Conservation (phyloP, 2,329 filamentous ascomycete genomes). For the Exserohilum turcica region DNA sequence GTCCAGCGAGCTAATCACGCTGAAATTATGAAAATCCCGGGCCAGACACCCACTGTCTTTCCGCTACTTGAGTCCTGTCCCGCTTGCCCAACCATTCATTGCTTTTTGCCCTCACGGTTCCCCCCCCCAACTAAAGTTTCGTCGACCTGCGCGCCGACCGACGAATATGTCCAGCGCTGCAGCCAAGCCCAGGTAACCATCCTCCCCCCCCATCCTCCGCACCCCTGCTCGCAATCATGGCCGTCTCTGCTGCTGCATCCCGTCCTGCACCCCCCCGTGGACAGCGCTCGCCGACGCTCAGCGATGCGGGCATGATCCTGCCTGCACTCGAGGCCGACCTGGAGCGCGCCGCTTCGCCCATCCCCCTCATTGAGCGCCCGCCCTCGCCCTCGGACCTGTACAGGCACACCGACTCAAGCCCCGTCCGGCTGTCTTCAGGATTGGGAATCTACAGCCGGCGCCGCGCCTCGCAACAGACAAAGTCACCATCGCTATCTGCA, state of each 20-base stretch:
- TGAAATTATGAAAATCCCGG: constrained; percentile 23
- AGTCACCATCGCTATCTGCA: constrained; percentile 40
- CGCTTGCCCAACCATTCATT: constrained; percentile 9
- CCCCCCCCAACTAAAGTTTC: background rate
- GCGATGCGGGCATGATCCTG: constrained; percentile 93
- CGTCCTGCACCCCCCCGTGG: constrained; percentile 18
- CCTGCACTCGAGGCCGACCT: constrained; percentile 58
- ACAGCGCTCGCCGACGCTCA: constrained; percentile 75
- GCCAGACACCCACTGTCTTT: constrained; percentile 24
- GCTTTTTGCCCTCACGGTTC: constrained; percentile 1
- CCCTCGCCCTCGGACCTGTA: constrained; percentile 48
- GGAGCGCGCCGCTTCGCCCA: constrained; percentile 55
- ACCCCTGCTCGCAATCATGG: constrained; percentile 26
- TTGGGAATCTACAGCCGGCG: constrained; percentile 40
- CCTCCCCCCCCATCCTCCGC: constrained; percentile 8
- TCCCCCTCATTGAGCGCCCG: constrained; percentile 55
- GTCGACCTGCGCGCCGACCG: background rate
- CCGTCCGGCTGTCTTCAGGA: constrained; percentile 36
- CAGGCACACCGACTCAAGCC: constrained; percentile 27
- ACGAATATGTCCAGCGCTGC: constrained; percentile 25
- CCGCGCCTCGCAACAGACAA: constrained; percentile 35
- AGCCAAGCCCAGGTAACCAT: constrained; percentile 30
- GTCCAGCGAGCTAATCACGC: constrained; percentile 27
- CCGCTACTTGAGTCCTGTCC: constrained; percentile 23
- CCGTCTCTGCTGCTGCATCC: constrained; percentile 27